Conservation (phyloP, 148 eudicot genomes). For the Rhododendron kiyosumense region DNA sequence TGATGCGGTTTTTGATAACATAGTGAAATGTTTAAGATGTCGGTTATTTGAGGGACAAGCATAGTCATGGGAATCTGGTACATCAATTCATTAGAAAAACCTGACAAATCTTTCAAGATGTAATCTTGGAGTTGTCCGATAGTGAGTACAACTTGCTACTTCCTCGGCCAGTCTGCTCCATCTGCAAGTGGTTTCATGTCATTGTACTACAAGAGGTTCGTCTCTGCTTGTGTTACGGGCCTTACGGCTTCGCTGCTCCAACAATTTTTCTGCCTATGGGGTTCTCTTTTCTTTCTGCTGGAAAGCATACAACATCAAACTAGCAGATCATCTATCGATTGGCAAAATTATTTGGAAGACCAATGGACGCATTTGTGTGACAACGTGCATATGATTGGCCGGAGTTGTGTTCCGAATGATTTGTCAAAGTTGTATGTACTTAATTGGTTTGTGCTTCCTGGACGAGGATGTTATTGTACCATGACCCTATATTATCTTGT, state of each 20-base stretch:
- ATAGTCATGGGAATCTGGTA: conserved; percentile 2
- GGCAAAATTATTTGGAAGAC: neutral
- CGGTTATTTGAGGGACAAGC: conserved; percentile 40
- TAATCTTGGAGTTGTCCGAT: neutral
- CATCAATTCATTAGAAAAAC: neutral
- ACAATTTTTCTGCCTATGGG: neutral
- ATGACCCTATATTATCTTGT: neutral
- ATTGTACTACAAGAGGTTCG: neutral
- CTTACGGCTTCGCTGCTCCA: neutral
- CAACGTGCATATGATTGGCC: neutral
- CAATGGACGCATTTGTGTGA: neutral
- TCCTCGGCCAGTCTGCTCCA: neutral
- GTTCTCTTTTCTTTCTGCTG: neutral
- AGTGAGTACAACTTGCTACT: neutral
- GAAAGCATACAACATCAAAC: neutral
- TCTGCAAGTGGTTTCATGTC: neutral
- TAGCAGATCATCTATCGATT: neutral
- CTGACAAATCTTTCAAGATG: neutral
- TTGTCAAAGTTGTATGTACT: neutral
- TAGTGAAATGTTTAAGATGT: conserved; percentile 54
- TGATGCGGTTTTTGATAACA: conserved; percentile 34
- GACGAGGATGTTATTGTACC: neutral
- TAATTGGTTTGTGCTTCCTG: neutral
- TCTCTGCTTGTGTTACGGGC: neutral
- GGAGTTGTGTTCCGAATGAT: neutral